Conservation (phyloP, 306 rosid genomes). For the Mimosa pudica region DNA sequence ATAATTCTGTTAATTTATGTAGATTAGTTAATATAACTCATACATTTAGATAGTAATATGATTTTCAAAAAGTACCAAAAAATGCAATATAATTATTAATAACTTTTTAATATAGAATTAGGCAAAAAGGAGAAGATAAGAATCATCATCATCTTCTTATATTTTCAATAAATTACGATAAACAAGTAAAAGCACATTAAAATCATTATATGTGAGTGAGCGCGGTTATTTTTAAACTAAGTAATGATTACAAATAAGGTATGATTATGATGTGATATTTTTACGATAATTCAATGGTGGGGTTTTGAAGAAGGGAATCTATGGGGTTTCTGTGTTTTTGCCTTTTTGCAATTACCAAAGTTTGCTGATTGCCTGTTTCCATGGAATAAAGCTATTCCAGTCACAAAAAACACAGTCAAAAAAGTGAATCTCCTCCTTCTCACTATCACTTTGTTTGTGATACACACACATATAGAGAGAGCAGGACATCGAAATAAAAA, state of each 20-base stretch:
- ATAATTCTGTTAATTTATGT: too few relatives aligned
- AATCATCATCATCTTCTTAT: not conserved
- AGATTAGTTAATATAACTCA: too few relatives aligned
- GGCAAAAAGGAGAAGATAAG: not conserved
- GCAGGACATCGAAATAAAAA: not conserved
- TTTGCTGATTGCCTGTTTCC: constrained; percentile 34
- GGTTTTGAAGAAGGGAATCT: constrained; percentile 52
- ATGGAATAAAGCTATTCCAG: constrained; percentile 43
- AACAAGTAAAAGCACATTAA: not conserved
- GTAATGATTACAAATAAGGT: not conserved
- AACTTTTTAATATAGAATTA: not conserved
- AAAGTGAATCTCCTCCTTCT: constrained; percentile 37
- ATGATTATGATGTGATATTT: constrained; percentile 31
- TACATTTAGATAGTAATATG: not conserved
- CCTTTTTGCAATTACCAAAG: constrained; percentile 61
- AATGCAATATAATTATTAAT: not conserved
- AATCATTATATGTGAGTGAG: constrained; percentile 1
- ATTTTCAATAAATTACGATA: not conserved
- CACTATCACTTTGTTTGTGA: not conserved
- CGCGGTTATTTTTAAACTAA: constrained; percentile 24
- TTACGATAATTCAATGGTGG: constrained; percentile 20
- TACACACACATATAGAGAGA: not conserved
- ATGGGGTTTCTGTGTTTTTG: constrained; percentile 34
- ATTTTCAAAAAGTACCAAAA: not conserved
- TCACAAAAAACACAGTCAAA: constrained; percentile 40